A percentile compares a stretch with the other conserved stretches of the same genome.
phyloP scores from a whole-genome alignment of 768 basidiomycete species.

The Leccinum rimulosum region DNA sequence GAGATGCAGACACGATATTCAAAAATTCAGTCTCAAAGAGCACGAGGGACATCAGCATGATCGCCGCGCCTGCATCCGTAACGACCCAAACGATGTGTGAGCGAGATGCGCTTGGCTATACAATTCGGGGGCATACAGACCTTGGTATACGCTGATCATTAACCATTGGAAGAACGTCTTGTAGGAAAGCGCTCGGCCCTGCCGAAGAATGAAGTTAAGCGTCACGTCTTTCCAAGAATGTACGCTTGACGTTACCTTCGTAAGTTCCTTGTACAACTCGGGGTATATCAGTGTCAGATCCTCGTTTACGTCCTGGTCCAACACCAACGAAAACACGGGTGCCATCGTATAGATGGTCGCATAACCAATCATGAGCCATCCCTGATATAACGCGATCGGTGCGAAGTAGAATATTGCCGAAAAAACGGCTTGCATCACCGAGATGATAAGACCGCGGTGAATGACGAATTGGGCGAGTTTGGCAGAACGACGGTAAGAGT shows the following conservation, averaged over 20 bases:
- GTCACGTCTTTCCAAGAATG: background rate
- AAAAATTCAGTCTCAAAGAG: slow-evolving; percentile 97
- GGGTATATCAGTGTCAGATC: slow-evolving; percentile 94
- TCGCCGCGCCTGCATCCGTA: slow-evolving; percentile 71
- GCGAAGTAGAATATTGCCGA: slow-evolving; percentile 92
- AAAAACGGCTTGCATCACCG: slow-evolving; percentile 97
- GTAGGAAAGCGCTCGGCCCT: slow-evolving; percentile 93
- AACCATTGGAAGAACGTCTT: slow-evolving; percentile 99
- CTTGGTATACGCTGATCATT: slow-evolving; percentile 97
- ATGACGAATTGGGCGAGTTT: slow-evolving; percentile 99
- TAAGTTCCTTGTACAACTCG: slow-evolving; percentile 95
- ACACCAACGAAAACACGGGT: slow-evolving; percentile 94
- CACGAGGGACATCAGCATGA: slow-evolving; percentile 97
- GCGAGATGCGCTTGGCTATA: background rate
- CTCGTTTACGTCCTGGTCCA: slow-evolving; percentile 94
- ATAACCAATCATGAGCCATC: slow-evolving; percentile 97
- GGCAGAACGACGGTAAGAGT: slow-evolving; percentile 96
- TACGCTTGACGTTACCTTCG: slow-evolving; percentile 58
- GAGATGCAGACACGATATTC: too few species aligned
- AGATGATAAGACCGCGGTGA: slow-evolving; percentile 94
- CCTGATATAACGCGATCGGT: slow-evolving; percentile 96
- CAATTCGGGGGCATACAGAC: slow-evolving; percentile 36
- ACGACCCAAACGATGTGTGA: background rate
- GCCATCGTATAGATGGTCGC: slow-evolving; percentile 98
- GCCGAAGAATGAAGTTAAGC: background rate